Evolutionary conservation across 2,329 filamentous ascomycete species (phyloP).

Genomic region (Cephalotrichum gorgonifer): DNA sequence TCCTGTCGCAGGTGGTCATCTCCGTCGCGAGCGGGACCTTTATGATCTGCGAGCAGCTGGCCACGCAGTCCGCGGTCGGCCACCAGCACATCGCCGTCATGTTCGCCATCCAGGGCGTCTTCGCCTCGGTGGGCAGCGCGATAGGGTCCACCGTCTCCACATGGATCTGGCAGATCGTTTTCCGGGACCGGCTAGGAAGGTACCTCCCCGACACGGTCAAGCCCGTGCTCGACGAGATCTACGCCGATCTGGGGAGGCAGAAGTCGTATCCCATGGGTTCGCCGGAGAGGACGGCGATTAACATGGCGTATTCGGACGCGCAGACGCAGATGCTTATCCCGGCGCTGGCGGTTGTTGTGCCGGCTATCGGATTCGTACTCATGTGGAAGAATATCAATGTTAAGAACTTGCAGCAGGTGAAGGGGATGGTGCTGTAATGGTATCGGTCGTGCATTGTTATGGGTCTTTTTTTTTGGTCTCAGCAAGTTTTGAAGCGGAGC

Average conservation of each 20-base stretch:
- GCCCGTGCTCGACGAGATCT: conserved; percentile 32
- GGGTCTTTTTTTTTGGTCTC: too few relatives aligned
- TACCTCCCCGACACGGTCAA: conserved; percentile 34
- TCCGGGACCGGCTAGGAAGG: conserved; percentile 35
- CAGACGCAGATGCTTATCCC: conserved; percentile 35
- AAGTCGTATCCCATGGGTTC: conserved; percentile 40
- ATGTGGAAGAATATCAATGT: conserved; percentile 38
- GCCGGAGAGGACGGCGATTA: conserved; percentile 41
- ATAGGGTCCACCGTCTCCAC: conserved; percentile 47
- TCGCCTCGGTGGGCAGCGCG: conserved; percentile 46
- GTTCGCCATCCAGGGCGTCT: conserved; percentile 46
- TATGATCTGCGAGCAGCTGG: conserved; percentile 46
- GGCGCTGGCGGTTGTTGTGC: conserved; percentile 27
- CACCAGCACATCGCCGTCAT: conserved; percentile 46
- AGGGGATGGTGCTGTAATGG: conserved; percentile 21
- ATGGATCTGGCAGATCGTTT: conserved; percentile 49
- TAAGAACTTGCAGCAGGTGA: conserved; percentile 31
- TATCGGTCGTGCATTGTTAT: not conserved
- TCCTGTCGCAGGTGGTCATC: conserved; percentile 52
- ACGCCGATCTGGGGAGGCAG: conserved; percentile 41
- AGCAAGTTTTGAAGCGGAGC: not conserved
- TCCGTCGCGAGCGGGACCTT: conserved; percentile 46
- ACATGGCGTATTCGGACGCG: conserved; percentile 45
- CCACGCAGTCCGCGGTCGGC: conserved; percentile 44
- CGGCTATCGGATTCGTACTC: conserved; percentile 27